Conservation (phyloP, 495 filamentous ascomycete genomes). For the Staphylotrichum longicolle region DNA sequence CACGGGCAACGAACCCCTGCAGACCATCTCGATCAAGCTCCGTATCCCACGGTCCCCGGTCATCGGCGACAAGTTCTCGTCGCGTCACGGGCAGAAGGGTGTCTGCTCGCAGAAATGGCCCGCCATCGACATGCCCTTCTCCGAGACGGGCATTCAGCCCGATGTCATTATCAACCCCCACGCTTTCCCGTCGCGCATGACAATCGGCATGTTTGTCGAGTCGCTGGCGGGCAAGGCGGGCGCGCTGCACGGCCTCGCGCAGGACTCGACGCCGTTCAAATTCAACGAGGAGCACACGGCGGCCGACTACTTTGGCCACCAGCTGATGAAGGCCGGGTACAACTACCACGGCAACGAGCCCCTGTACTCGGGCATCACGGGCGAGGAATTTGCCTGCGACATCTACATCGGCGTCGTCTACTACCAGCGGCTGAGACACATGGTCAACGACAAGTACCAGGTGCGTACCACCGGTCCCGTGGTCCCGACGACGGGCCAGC, state of each 20-base stretch:
- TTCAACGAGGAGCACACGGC: constrained; percentile 92
- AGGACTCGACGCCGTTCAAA: constrained; percentile 91
- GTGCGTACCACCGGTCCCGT: constrained; percentile 93
- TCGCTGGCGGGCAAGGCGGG: constrained; percentile 94
- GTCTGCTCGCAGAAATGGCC: constrained; percentile 98
- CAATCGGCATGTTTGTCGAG: constrained; percentile 99
- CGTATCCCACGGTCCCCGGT: constrained; percentile 85
- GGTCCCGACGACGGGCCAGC: constrained; percentile 84
- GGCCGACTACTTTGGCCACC: constrained; percentile 91
- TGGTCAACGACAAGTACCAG: constrained; percentile 99
- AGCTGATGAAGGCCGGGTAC: constrained; percentile 89
- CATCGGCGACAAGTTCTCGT: constrained; percentile 98
- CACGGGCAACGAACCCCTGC: constrained; percentile 73
- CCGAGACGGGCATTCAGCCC: constrained; percentile 92
- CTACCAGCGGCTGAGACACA: constrained; percentile 96
- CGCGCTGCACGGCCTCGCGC: constrained; percentile 86
- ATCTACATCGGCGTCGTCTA: constrained; percentile 97
- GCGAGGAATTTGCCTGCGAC: constrained; percentile 87
- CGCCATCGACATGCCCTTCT: constrained; percentile 91
- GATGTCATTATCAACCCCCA: constrained; percentile 99
- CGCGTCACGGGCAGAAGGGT: constrained; percentile 96
- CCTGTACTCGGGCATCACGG: constrained; percentile 95
- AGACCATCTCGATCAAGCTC: constrained; percentile 85
- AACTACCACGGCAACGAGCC: constrained; percentile 98
- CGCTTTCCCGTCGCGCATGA: constrained; percentile 99